Evolutionary conservation across 345 rosid genomes (phyloP).

Genomic region (Cardamine chenopodiifolia): DNA sequence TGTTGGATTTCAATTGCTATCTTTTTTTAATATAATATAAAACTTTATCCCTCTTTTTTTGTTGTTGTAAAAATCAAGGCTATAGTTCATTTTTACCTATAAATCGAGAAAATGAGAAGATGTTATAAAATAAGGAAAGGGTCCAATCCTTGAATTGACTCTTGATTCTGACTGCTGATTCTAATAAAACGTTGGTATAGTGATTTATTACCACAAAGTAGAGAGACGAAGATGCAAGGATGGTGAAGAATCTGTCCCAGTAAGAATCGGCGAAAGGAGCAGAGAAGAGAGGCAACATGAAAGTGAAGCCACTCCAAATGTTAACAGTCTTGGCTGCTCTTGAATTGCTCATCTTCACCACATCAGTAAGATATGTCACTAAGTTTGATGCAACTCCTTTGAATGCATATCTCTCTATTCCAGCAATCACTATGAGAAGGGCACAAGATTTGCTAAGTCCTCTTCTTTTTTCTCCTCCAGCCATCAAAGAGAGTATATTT

Average conservation of each 20-base stretch:
- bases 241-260: slow-evolving; percentile 78
- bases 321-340: slow-evolving; percentile 87
- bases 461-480: slow-evolving; percentile 43
- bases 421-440: slow-evolving; percentile 86
- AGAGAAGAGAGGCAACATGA: slow-evolving; percentile 74
- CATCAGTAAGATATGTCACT: slow-evolving; percentile 86
- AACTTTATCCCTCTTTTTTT: background rate
- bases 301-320: slow-evolving; percentile 90
- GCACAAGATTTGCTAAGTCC: slow-evolving; percentile 67
- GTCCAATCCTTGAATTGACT: slow-evolving; percentile 19
- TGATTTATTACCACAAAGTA: slow-evolving; percentile 65
- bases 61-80: background rate
- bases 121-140: slow-evolving; percentile 1
- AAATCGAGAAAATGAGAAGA: background rate
- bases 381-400: slow-evolving; percentile 95
- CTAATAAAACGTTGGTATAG: background rate
- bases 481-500: slow-evolving; percentile 38
- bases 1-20: background rate
- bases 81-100: background rate
- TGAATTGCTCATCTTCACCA: slow-evolving; percentile 79
- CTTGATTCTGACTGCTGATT: background rate
- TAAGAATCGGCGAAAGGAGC: slow-evolving; percentile 84
- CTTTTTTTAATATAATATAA: background rate
- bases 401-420: slow-evolving; percentile 93
- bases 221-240: slow-evolving; percentile 69